These are phyloP conservation scores for Dichomitus squalens DNA, from an alignment of 1,284 basidiomycete genomes.

Conservation along the genomic window DNA sequence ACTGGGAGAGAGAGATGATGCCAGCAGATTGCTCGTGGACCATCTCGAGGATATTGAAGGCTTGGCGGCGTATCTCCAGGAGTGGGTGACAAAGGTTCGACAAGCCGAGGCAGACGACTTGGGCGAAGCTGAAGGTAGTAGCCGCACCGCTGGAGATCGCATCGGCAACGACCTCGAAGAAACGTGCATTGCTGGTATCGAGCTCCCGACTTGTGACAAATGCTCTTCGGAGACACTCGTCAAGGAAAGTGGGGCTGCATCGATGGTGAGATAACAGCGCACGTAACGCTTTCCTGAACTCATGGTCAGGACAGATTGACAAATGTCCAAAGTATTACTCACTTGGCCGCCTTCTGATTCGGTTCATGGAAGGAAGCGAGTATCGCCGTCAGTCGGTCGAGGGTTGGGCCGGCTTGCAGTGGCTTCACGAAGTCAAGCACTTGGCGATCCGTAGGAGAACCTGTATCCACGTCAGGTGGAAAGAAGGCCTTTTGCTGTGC, in stretches of 20 bases:
- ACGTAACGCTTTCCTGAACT: slow-evolving; percentile 73
- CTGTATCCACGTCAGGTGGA: slow-evolving; percentile 58
- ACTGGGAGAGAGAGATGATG: slow-evolving; percentile 64
- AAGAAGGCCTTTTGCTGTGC: slow-evolving; percentile 73
- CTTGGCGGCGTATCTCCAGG: slow-evolving; percentile 67
- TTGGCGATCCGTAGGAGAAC: slow-evolving; percentile 61
- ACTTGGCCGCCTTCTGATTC: slow-evolving; percentile 64
- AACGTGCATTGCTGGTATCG: slow-evolving; percentile 59
- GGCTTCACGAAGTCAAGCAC: slow-evolving; percentile 49
- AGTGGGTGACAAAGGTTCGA: slow-evolving; percentile 85
- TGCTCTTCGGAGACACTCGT: slow-evolving; percentile 72
- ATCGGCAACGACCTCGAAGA: slow-evolving; percentile 83
- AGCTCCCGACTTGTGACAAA: slow-evolving; percentile 63
- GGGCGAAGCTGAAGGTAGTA: slow-evolving; percentile 72
- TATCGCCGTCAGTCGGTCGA: slow-evolving; percentile 71
- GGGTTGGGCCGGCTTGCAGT: slow-evolving; percentile 50
- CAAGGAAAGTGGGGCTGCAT: slow-evolving; percentile 63
- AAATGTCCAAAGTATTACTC: slow-evolving; percentile 31
- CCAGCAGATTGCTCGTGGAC: slow-evolving; percentile 68
- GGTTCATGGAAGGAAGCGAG: slow-evolving; percentile 58
- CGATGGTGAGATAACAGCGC: slow-evolving; percentile 69
- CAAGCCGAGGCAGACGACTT: slow-evolving; percentile 81
- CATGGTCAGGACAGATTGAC: slow-evolving; percentile 18
- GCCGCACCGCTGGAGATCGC: slow-evolving; percentile 62
- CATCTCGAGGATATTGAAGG: slow-evolving; percentile 80